Evolutionary conservation across 1,284 basidiomycete genomes (phyloP), one percentile per base, ranked within the genome.

Genomic region (Salmacisia buchloeana): DNA sequence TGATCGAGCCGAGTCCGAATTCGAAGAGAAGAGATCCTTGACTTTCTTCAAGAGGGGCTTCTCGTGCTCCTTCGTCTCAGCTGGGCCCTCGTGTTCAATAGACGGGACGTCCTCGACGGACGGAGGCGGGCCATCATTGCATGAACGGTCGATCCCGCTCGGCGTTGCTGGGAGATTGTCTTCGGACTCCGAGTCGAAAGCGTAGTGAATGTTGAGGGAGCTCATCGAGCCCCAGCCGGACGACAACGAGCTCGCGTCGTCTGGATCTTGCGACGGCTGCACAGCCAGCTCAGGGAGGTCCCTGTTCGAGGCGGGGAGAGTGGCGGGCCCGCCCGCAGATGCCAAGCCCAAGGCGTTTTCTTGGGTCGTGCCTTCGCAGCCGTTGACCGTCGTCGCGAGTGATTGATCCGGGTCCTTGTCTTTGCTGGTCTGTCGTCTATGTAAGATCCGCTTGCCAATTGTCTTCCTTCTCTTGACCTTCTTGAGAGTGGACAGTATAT

Each of bases 391-490:
- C 2, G 36, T 41, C n/a, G n/a, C n/a, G n/a, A n/a, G n/a, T n/a
- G 10, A 15, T 31, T 38, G 29, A 43, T 5, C 12, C 56, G n/a
- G 56, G 5, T 18, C 23, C 36, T 21, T 34, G 36, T 34, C 34
- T 25, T 58, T 58, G 35, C 56, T 58, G 9, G 33, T 34, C 3
- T 25, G 15, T 5, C 60, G 49, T 4, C 60, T 13, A 21, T 49
- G 39, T 27, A 58, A 29, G 38, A 63, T 59, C 15, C n/a, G n/a
- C n/a, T n/a, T n/a, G 25, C 56, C n/a, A 15, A 57, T 34, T 18
- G 52, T 80, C 76, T 39, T 78, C 80, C 56, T 80, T 69, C 68
- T 60, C 66, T 81, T 82, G 54, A 82, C 71, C 27, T 81, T 81
- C 68, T 80, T 81, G 69, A 81, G 81, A n/a, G n/a, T n/a, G n/a